These are phyloP conservation scores for Ceratobasidium theobromae DNA, from an alignment of 1,284 basidiomycete species.

Conservation along the genomic window DNA sequence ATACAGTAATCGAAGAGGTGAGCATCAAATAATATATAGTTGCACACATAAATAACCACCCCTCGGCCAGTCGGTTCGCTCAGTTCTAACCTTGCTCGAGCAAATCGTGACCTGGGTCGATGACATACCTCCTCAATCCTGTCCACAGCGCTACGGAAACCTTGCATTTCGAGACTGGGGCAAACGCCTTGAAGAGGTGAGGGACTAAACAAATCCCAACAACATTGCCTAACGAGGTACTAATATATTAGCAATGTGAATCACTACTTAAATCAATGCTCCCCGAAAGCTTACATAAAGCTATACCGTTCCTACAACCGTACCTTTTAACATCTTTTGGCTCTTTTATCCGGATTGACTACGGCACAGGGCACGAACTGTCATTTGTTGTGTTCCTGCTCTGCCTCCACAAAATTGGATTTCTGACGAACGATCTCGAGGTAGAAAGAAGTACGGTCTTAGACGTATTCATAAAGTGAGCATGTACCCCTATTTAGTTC, in stretches of 20 bases:
- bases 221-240: not conserved
- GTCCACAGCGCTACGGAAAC: constrained; percentile 93
- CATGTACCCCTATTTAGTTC: not conserved
- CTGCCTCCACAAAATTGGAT: constrained; percentile 47
- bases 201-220: constrained; percentile 36
- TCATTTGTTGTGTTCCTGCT: constrained; percentile 82
- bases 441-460: constrained; percentile 43
- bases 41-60: constrained; percentile 46
- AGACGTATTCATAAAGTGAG: constrained; percentile 45
- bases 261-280: constrained; percentile 58
- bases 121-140: constrained; percentile 75
- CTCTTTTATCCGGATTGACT: constrained; percentile 89
- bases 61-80: constrained; percentile 50
- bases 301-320: constrained; percentile 64
- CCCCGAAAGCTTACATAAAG: constrained; percentile 48
- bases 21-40: not conserved
- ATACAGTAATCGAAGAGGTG: constrained; percentile 35
- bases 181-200: constrained; percentile 72
- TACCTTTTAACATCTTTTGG: constrained; percentile 88
- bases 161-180: constrained; percentile 91
- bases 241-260: constrained; percentile 56
- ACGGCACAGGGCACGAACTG: constrained; percentile 94
- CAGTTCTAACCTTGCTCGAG: constrained; percentile 62
- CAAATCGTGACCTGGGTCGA: constrained; percentile 77
- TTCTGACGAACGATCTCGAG: constrained; percentile 22